Base-by-base conservation (phyloP, 768 basidiomycete species). In the Pleurotus salmoneostramineus region DNA sequence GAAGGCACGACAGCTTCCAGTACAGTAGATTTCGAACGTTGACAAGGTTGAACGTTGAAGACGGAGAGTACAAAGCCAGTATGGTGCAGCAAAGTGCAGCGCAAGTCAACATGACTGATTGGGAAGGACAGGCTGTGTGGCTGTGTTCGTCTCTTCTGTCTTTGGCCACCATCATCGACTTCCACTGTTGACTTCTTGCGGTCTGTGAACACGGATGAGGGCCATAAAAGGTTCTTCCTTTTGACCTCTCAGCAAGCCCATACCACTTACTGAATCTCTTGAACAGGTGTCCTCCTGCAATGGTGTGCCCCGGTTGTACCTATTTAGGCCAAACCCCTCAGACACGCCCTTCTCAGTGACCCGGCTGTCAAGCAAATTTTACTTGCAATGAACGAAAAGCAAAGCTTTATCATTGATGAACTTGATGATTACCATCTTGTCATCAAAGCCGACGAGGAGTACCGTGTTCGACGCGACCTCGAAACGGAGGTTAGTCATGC, bases 331-430 rank as follows among this genome's bases (percentile, higher is more conserved):
- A 12, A 44, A 15, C 35, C 8, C 14, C n/a, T 42, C 10, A 31
- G 31, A 15, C 12, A 34, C 12, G 27, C 14, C 40, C 21, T 47
- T 32, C 21, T 36, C 32, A 93, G 93, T 66, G 93, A 95, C 69
- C 84, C 91, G 1, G 92, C 91, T 1, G 93, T 95, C 59, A 95
- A 94, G 71, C 91, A 93, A 68, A 92, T 94, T 56, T 77, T 94
- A 36, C 75, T 93, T 52, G 75, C 83, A 35, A 84, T 94, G 86
- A 58, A 58, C 67, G 89, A 93, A 66, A 86, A 81, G 65, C 77
- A 83, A 6, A 82, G 78, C 56, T 95, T 95, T 69, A 87, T 95
- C 61, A 90, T 95, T 60, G 89, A 93, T 64, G 93, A 95, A 64
- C 69, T 95, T 27, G 93, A 94, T 66, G 90, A 93, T 63, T 81